These are phyloP conservation scores for Arachis stenosperma DNA, from an alignment of 306 rosid genomes.

Conservation along the genomic window DNA sequence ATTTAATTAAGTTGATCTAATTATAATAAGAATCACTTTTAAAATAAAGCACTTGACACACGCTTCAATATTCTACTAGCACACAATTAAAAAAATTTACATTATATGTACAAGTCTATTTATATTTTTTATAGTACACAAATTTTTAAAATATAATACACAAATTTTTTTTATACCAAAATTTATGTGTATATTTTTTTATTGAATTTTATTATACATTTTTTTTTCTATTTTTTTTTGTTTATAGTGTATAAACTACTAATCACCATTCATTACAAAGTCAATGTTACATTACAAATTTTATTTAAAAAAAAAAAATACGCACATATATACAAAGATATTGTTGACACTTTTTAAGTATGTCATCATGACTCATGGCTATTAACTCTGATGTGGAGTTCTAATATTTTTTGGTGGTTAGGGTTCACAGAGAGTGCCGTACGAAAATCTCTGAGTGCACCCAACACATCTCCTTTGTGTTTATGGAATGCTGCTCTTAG, in stretches of 20 bases:
- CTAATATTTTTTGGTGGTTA: conserved; percentile 87
- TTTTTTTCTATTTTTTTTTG: neutral
- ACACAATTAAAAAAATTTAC: fast-evolving
- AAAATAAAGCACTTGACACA: too few species aligned
- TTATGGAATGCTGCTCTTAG: conserved; percentile 91
- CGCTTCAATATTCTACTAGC: too few species aligned
- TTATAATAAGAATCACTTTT: too few species aligned
- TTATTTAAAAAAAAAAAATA: neutral
- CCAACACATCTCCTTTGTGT: conserved; percentile 70
- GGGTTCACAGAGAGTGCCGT: conserved; percentile 93
- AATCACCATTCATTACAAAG: neutral
- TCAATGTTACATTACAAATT: neutral
- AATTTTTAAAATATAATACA: too few species aligned
- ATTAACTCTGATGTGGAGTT: conserved; percentile 80
- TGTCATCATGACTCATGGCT: conserved; percentile 72
- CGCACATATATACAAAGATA: neutral
- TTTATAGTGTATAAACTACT: neutral
- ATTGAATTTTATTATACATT: too few species aligned
- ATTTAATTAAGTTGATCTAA: too few species aligned
- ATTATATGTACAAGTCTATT: too few species aligned
- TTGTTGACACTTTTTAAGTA: neutral
- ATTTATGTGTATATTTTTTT: too few species aligned
- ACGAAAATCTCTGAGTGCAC: conserved; percentile 86
- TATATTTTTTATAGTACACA: too few species aligned
- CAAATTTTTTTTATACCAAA: too few species aligned